phyloP scores from a whole-genome alignment of 2,329 filamentous ascomycete species.

The Cladorrhinum sp. region DNA sequence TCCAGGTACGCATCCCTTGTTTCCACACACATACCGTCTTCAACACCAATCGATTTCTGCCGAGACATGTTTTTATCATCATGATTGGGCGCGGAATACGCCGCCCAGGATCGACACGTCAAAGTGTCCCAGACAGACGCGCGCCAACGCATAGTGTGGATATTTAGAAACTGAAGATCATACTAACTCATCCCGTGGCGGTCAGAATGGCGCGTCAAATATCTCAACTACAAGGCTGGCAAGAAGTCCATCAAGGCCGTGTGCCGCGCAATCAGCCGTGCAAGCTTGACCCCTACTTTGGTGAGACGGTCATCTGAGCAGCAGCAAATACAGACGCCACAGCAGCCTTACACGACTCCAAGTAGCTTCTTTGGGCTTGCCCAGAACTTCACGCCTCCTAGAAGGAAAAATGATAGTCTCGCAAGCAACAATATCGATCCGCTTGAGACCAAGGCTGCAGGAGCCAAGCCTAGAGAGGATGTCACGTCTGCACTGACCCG shows the following conservation, averaged over 20 bases:
- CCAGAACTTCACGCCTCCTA: conserved; percentile 18
- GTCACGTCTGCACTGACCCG: conserved; percentile 34
- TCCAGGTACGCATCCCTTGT: conserved; percentile 54
- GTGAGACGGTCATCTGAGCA: conserved; percentile 29
- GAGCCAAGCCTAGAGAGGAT: conserved; percentile 3
- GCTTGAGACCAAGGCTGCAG: conserved; percentile 26
- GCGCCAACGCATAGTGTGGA: conserved; percentile 1
- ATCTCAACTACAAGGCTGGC: conserved; percentile 90
- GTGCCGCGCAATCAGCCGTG: conserved; percentile 64
- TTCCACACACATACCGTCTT: background rate
- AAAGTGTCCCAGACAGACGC: background rate
- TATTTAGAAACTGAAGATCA: background rate
- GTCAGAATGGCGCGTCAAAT: conserved; percentile 85
- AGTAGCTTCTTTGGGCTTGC: conserved; percentile 16
- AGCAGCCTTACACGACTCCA: conserved; percentile 24
- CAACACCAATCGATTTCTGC: background rate
- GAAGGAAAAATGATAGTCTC: conserved; percentile 1
- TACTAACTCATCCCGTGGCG: conserved; percentile 8
- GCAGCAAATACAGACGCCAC: conserved; percentile 26
- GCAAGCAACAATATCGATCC: background rate
- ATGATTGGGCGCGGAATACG: conserved; percentile 9
- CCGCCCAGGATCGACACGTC: background rate
- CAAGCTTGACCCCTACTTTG: conserved; percentile 50
- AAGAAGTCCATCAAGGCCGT: conserved; percentile 93
- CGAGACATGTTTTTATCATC: conserved; percentile 5